Evolutionary conservation across 228 moss, liverwort and hornwort genomes (phyloP), one percentile per base, ranked within the genome.

Genomic region (Sphagnum magellanicum): DNA sequence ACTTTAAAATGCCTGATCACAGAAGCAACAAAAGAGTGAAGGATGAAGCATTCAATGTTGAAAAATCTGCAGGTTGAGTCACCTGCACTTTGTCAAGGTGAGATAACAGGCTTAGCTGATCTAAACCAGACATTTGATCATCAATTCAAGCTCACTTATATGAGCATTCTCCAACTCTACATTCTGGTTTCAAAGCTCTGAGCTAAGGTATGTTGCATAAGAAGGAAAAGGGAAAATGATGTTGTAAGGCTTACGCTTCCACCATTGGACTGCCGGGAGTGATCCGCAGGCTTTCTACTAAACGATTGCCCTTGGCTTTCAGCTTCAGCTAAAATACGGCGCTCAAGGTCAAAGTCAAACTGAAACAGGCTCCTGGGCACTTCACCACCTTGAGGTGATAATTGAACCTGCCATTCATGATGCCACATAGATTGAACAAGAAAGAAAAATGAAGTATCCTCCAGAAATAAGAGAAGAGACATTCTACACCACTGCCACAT

Each of bases 261-360:
- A 16, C 83, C 93, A 60, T 86, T 93, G 50, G 83, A 69, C 71
- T 83, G 81, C 59, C 72, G 73, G 49, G 72, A 16, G 16, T 76
- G 68, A 50, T 61, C 70, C 51, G 49, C 63, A 16, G 78, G 66
- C 67, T 60, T 58, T 67, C 77, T 70, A 49, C 68, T 67, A 76
- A 84, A 81, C 52, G 75, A 60, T 71, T 81, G 81, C 70, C 86
- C 81, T 72, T 81, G 84, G 50, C 84, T 83, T 67, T 89, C 93
- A 67, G 79, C 84, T 75, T 93, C 98, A 50, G 91, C 90, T 76
- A 98, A 68, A 61, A 98, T 93, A 79, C 94, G 85, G 66, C 90
- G 87, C 83, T 98, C 98, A 60, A 98, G 67, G 71, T 98, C 93
- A 71, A 93, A 98, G 71, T 98, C 90, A 71, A 98, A 89, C 63